Evolutionary conservation across 768 basidiomycete genomes (phyloP), one percentile per base, ranked within the genome.

Genomic region (Podaxis carcinomalis): DNA sequence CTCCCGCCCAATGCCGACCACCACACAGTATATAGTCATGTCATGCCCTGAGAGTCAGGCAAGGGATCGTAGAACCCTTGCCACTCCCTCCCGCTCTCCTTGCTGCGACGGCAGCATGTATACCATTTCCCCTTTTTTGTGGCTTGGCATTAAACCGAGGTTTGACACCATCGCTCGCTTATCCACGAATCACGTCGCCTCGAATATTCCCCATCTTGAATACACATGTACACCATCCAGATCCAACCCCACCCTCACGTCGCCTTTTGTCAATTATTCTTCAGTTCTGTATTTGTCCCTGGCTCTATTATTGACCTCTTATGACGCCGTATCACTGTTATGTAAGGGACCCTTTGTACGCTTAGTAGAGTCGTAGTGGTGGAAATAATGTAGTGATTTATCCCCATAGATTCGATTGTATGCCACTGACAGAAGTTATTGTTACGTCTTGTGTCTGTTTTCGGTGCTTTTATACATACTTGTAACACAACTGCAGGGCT

Each of bases 1-100:
- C 76, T 85, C 62, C 73, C 80, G 46, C 59, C 73, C 6, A 68
- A 74, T 54, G 42, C 52, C 28, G 83, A 79, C 65, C 83, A 85
- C 55, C 81, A 83, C 66, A 73, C 70, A 68, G 80, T 87, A 64
- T 86, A 85, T 70, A 78, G 75, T 66, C 82, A 80, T 64, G 83
- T 85, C 66, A 83, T 85, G 66, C 77, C 78, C 65, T 85, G 74
- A 84, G 62, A 52, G 56, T 44, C 54, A 61, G 14, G 52, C 60
- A 46, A 58, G 51, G 51, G 40, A 64, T 39, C 47, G 55, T 60
- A 54, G 62, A 51, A 47, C 47, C 62, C 52, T 44, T 16, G 42
- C 59, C 32, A 0, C 21, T 60, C 59, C 37, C 32, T 57, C 51
- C 40, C 62, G 50, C 51, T 56, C 62, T 50, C 46, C 35, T 50